Base-by-base conservation (phyloP, 2,329 filamentous ascomycete genomes). In the Alternaria burnsii region DNA sequence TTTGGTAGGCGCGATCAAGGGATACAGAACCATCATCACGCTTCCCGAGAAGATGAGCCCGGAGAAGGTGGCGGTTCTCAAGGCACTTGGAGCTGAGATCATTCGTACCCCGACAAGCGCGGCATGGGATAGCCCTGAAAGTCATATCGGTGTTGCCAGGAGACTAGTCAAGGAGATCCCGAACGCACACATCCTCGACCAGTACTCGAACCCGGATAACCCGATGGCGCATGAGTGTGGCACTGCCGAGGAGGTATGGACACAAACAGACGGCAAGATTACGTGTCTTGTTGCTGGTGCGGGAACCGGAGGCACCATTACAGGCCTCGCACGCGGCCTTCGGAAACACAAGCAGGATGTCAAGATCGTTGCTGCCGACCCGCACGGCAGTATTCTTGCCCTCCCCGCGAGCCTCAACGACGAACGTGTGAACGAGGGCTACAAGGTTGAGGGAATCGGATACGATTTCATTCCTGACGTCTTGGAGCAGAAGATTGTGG, bases 21-120 rank as follows among this genome's bases (percentile, higher is more conserved):
- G 94, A 68, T 99, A 98, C 86, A 94, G 94, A 81, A 96, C 94
- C 41, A 98, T 99, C 81, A 99, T 99, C 79, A 99, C 95, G 11
- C 88, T 99, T 46, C 95, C 95, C 52, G 95, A 99, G 83, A 99
- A 99, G 85, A 99, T 99, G 95, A 97, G 93, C 1, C 91, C 93
- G 48, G 95, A 99, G 82, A 99, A 99, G 82, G 95, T 99, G 40
- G 91, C 94, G 2, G 95, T 99, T 28, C 86, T 99, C 63, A 91
- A 93, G 71, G 94, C 95, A 30, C 87, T 99, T 53, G 94, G 94
- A 66, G 95, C 95, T 42, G 97, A 96, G 76, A 98, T 99, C 80
- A 97, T 99, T 78, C 90, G 95, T 55, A 99, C 95, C 4, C 95
- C 95, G 24, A 99, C 94, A 34, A 93, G 97, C 80, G 95, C 95